phyloP scores from a whole-genome alignment of 1,284 basidiomycete genomes.

The Salmacisia buchloeana region DNA sequence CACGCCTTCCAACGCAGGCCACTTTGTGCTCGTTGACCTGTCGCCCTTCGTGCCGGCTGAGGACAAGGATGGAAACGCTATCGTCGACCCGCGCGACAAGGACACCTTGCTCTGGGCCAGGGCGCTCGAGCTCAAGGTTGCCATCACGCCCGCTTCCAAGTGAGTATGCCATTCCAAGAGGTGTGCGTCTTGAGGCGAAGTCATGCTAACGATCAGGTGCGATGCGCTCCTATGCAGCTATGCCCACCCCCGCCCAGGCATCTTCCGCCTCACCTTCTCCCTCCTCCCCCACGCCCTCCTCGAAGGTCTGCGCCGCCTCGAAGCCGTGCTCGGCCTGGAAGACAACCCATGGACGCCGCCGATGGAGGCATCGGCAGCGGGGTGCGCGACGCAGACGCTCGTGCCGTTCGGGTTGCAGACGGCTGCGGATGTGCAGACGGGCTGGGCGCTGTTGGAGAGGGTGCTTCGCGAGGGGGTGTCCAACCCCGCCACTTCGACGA shows the following conservation, averaged over 20 bases:
- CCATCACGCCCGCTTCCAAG: conserved; percentile 11
- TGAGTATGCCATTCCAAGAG: neutral
- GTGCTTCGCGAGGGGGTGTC: too few species aligned
- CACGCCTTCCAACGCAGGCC: conserved; percentile 18
- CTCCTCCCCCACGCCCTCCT: conserved; percentile 23
- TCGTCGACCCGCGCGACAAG: neutral
- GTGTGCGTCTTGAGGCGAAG: too few species aligned
- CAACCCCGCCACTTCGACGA: too few species aligned
- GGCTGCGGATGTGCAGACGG: too few species aligned
- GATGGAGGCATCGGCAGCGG: too few species aligned
- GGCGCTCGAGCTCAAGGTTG: conserved; percentile 4
- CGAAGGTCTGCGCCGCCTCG: conserved; percentile 22
- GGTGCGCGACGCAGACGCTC: neutral
- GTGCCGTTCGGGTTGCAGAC: neutral
- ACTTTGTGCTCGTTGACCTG: conserved; percentile 68
- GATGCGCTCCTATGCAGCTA: neutral
- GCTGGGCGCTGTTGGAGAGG: too few species aligned
- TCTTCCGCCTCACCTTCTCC: conserved; percentile 17
- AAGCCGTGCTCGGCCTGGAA: conserved; percentile 20
- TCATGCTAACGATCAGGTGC: too few species aligned
- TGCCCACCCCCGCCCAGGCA: neutral
- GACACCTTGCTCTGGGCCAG: conserved; percentile 18
- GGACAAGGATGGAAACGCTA: neutral
- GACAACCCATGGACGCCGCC: conserved; percentile 1
- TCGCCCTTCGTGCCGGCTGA: conserved; percentile 74